Conservation (phyloP, 192 early-diverging fungal species). For the Pilaira anomala region DNA sequence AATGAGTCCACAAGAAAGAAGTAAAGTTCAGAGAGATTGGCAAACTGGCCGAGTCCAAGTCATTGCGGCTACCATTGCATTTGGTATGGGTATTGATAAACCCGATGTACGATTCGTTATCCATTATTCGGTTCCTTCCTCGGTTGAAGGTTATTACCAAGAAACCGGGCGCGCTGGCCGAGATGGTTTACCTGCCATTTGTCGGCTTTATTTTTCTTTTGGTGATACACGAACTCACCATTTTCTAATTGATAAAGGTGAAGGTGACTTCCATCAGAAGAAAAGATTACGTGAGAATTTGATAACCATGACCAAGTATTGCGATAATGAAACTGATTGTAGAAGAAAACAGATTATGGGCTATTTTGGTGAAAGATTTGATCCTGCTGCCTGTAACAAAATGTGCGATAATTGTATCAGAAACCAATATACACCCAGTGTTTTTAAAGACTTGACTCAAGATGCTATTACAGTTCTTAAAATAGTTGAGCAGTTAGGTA, state of each 20-base stretch:
- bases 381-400: conserved; percentile 56
- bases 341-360: conserved; percentile 81
- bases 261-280: conserved; percentile 80
- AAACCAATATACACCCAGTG: conserved; percentile 17
- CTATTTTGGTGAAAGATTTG: conserved; percentile 90
- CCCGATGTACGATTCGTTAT: conserved; percentile 94
- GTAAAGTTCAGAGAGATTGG: conserved; percentile 80
- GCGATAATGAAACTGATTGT: conserved; percentile 85
- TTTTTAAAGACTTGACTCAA: conserved; percentile 52
- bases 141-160: conserved; percentile 93
- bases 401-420: conserved; percentile 88
- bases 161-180: conserved; percentile 96
- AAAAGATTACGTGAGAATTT: conserved; percentile 66
- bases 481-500: conserved; percentile 41
- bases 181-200: conserved; percentile 82
- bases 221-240: conserved; percentile 69
- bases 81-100: conserved; percentile 99
- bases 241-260: conserved; percentile 75
- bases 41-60: conserved; percentile 67
- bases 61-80: conserved; percentile 95
- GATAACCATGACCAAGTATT: conserved; percentile 69
- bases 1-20: conserved; percentile 73
- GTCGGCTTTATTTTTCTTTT: conserved; percentile 74
- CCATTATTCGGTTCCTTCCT: conserved; percentile 85
- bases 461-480: conserved; percentile 49